A percentile compares a stretch with the other conserved stretches of the same genome.
Conservation (phyloP, 1,284 basidiomycete species). For the Lentinula novae-zelandiae region DNA sequence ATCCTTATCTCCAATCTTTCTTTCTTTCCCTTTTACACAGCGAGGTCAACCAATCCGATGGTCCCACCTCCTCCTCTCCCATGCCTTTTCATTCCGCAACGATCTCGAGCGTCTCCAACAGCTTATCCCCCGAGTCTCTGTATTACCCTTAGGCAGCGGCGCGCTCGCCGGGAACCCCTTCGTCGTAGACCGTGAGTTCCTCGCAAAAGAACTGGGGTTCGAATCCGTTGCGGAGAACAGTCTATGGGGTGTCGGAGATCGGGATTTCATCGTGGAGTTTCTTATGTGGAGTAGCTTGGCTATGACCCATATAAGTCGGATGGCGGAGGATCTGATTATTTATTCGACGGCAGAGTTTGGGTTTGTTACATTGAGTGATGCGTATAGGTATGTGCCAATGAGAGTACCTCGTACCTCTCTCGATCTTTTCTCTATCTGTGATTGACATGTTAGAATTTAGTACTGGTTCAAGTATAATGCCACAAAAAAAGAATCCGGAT, state of each 20-base stretch:
- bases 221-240: slow-evolving; percentile 86
- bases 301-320: slow-evolving; percentile 90
- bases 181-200: slow-evolving; percentile 84
- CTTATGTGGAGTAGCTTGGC: slow-evolving; percentile 94
- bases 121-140: slow-evolving; percentile 84
- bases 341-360: slow-evolving; percentile 98
- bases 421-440: not conserved
- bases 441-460: slow-evolving; percentile 35
- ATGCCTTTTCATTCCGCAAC: slow-evolving; percentile 87
- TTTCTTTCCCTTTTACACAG: slow-evolving; percentile 35
- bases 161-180: slow-evolving; percentile 98
- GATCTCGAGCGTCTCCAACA: slow-evolving; percentile 88
- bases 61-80: slow-evolving; percentile 95
- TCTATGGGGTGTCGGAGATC: slow-evolving; percentile 92
- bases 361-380: slow-evolving; percentile 91
- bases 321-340: slow-evolving; percentile 96
- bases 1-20: slow-evolving; percentile 9
- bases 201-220: slow-evolving; percentile 85
- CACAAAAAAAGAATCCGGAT: slow-evolving; percentile 99
- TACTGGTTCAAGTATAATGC: slow-evolving; percentile 99
- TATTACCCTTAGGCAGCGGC: slow-evolving; percentile 91
- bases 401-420: not conserved
- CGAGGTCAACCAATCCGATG: slow-evolving; percentile 97
- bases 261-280: slow-evolving; percentile 97
- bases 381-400: slow-evolving; percentile 68